A percentile compares a stretch with the other conserved stretches of the same genome.
Evolutionary conservation across 2,329 filamentous ascomycete genomes (phyloP).

Genomic region (Xylariaceae sp.): DNA sequence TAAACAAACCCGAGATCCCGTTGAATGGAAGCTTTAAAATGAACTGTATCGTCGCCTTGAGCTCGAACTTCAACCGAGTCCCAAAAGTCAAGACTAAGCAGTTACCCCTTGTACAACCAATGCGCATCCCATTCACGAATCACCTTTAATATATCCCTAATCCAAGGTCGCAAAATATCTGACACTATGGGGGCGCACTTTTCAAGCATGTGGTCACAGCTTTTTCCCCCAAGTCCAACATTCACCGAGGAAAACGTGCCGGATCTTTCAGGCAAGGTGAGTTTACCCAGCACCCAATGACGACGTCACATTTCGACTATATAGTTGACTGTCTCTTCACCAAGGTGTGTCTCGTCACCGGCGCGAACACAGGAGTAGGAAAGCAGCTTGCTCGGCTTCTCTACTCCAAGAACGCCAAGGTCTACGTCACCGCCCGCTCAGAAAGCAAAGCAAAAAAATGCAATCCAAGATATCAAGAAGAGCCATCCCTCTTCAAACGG

Average conservation of each 20-base stretch:
- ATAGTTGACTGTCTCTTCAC: background rate
- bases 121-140: too few species aligned
- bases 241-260: constrained; percentile 19
- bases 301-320: background rate
- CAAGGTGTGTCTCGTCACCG: constrained; percentile 18
- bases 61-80: too few species aligned
- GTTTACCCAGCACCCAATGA: background rate
- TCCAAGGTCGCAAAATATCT: background rate
- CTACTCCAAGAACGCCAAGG: constrained; percentile 39
- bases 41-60: too few species aligned
- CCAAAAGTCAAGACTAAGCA: too few species aligned
- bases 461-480: constrained; percentile 38
- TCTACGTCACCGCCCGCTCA: constrained; percentile 42
- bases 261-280: constrained; percentile 15
- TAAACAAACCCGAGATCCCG: too few species aligned
- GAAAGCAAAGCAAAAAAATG: constrained; percentile 35
- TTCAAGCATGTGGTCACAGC: constrained; percentile 6
- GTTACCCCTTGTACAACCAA: too few species aligned
- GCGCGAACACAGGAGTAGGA: constrained; percentile 36
- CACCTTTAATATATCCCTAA: background rate
- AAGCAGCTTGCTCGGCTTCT: constrained; percentile 38
- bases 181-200: background rate
- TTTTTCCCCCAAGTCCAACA: constrained; percentile 12
- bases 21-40: too few species aligned
- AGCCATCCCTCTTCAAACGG: constrained; percentile 23